Evolutionary conservation across 2,329 filamentous ascomycete species (phyloP), one percentile per base, ranked within the genome.

Genomic region (Penicillium sp.): DNA sequence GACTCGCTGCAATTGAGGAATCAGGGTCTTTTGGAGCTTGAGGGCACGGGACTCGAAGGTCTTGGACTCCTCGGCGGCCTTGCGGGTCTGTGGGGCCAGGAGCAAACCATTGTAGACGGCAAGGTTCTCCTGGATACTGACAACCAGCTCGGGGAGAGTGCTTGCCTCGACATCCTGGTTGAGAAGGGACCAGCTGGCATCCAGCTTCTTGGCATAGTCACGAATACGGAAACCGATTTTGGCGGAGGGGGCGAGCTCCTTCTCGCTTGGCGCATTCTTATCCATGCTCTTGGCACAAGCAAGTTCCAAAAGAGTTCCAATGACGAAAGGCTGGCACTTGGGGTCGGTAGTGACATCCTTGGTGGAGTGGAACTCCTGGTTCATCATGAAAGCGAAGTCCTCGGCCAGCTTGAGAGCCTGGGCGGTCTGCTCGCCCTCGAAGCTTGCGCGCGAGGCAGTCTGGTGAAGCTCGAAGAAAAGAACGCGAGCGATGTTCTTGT

Each of bases 301-400:
- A 14, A 82, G 64, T 48, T 80, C 73, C 7, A 81, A 65, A 16
- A 79, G 55, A 3, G 73, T 64, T 21, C 71, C 77, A 42, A 77
- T 69, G 16, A 79, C 70, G 24, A 74, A 71, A 1, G 77, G 75
- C 50, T 69, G 67, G 43, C 61, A 63, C 57, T 75, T 73, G 10
- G 74, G 68, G 48, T 79, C 73, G 6, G 60, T 24, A 27, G 60
- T 45, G 4, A 59, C 18, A 14, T 63, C 50, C n/a, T 48, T 42
- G 16, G 62, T 56, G 8, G 56, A 57, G 52, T 76, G 71, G 34
- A n/a, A n/a, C 11, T 45, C 71, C 63, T n/a, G 67, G 63, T 4
- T 62, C 51, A 41, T 77, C 69, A 61, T 77, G 68, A 54, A 77
- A 54, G 32, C 60, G 56, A 4, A 68, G 42, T 71, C 65, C 48